These are phyloP conservation scores for Angomonas deanei DNA, from an alignment of 208 protist genomes.

Conservation along the genomic window DNA sequence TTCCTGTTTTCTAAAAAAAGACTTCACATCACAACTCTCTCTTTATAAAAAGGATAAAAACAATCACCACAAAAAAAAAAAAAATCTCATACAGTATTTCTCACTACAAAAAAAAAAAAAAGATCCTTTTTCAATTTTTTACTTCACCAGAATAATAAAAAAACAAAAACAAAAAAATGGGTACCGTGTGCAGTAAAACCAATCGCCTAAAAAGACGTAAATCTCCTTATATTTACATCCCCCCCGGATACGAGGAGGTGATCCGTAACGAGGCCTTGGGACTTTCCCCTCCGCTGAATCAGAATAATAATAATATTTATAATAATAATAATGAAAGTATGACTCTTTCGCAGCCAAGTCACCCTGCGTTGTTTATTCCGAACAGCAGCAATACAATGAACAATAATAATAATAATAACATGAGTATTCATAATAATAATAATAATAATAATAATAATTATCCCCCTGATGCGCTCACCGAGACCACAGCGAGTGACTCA, in stretches of 20 bases:
- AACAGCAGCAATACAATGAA: too few relatives aligned
- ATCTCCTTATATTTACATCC: background rate
- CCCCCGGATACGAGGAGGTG: background rate
- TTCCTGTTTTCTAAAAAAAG: background rate
- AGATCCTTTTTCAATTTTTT: background rate
- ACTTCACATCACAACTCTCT: background rate
- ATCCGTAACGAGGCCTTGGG: background rate
- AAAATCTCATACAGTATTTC: background rate
- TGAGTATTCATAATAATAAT: constrained; percentile 2
- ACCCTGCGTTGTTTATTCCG: too few relatives aligned
- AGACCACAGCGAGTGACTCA: too few relatives aligned
- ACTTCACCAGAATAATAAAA: background rate
- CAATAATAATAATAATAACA: background rate
- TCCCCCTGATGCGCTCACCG: too few relatives aligned
- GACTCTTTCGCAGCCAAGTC: too few relatives aligned
- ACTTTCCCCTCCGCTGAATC: too few relatives aligned
- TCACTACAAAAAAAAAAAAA: background rate
- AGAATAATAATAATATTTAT: too few relatives aligned
- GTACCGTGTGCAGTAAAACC: background rate
- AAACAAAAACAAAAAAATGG: too few relatives aligned
- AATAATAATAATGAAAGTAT: too few relatives aligned
- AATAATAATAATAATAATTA: constrained; percentile 3
- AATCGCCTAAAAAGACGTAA: background rate
- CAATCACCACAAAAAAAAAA: background rate
- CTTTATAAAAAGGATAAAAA: background rate